Evolutionary conservation across 371 early-diverging fungal genomes (phyloP).

Genomic region (Lichtheimia corymbifera): DNA sequence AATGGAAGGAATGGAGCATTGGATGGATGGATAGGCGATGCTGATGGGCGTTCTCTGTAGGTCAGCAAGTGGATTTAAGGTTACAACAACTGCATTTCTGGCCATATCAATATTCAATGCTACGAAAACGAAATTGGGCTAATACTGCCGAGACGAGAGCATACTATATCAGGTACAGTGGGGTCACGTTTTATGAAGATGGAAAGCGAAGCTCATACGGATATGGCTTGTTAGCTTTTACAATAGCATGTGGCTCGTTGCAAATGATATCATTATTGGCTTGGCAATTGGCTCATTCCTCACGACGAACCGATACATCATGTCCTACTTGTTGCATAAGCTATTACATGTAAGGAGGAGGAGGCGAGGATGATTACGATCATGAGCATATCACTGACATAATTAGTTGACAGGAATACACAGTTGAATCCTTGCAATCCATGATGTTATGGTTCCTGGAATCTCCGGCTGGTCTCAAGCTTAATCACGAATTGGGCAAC

Average conservation of each 20-base stretch:
- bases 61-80: conserved; percentile 80
- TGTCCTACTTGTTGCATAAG: conserved; percentile 58
- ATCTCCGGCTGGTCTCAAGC: conserved; percentile 95
- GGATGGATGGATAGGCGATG: background rate
- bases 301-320: conserved; percentile 56
- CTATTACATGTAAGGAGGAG: conserved; percentile 51
- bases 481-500: conserved; percentile 85
- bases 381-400: no score
- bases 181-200: background rate
- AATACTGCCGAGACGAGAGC: conserved; percentile 74
- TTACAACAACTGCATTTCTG: conserved; percentile 82
- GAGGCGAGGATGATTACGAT: no score
- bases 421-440: conserved; percentile 65
- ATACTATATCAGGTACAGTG: conserved; percentile 74
- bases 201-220: background rate
- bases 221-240: conserved; percentile 66
- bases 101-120: conserved; percentile 76
- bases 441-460: conserved; percentile 90
- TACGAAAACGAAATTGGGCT: conserved; percentile 62
- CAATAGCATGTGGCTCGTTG: conserved; percentile 94
- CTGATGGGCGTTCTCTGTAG: conserved; percentile 18
- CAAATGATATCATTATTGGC: conserved; percentile 91
- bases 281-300: conserved; percentile 78
- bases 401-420: conserved; percentile 47
- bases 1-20: conserved; percentile 4